These are phyloP conservation scores for Leucoagaricus sp. DNA, from an alignment of 1,284 basidiomycete species.

Conservation along the genomic window DNA sequence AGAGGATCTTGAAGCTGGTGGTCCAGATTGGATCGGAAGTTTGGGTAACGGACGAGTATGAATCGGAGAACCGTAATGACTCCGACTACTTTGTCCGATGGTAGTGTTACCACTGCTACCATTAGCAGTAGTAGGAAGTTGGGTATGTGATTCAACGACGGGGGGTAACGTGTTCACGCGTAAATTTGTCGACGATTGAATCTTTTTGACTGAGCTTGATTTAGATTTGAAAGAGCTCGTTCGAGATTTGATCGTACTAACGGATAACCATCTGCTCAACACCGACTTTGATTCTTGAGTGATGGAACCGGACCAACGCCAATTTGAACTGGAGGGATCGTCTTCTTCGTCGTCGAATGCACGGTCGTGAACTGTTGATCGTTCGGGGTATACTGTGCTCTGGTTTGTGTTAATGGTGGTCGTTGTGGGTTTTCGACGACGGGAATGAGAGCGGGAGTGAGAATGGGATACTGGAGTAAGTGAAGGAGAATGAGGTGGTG, in stretches of 20 bases:
- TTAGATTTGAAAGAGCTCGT: background rate
- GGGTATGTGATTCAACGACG: background rate
- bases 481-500: background rate
- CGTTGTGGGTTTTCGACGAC: background rate
- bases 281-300: background rate
- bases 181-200: background rate
- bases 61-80: no score
- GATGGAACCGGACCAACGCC: constrained; percentile 7
- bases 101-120: no score
- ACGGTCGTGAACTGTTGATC: background rate
- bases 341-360: background rate
- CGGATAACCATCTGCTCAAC: background rate
- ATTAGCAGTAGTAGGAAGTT: background rate
- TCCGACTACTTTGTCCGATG: no score
- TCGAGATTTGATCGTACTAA: no score
- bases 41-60: no score
- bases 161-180: background rate
- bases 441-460: background rate
- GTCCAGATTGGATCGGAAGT: no score
- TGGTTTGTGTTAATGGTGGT: background rate
- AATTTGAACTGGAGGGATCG: background rate
- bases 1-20: no score
- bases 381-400: background rate
- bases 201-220: background rate
- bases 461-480: background rate